A percentile compares a stretch with the other conserved stretches of the same genome.
Evolutionary conservation across 2,329 filamentous ascomycete genomes (phyloP).

Genomic region (Rutstroemia sp.): DNA sequence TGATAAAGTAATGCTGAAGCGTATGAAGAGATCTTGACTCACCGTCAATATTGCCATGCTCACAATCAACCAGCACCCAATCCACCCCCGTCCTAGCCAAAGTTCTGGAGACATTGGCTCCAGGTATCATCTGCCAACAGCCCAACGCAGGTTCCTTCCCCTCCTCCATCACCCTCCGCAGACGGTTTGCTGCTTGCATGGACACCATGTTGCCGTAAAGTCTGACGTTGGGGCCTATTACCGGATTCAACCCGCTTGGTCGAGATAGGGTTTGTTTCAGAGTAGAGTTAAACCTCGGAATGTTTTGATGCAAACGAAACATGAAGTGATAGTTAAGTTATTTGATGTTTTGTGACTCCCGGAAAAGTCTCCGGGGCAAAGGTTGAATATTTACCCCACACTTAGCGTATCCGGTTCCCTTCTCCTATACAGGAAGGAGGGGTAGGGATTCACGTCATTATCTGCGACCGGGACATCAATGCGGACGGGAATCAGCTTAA

Average conservation of each 20-base stretch:
- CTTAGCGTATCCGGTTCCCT: too few species aligned
- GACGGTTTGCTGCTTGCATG: conserved; percentile 35
- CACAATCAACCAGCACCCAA: conserved; percentile 57
- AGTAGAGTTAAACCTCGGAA: too few species aligned
- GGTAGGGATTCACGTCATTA: too few species aligned
- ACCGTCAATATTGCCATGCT: conserved; percentile 50
- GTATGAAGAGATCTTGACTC: conserved; percentile 9
- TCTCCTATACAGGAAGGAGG: too few species aligned
- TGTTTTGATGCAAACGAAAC: too few species aligned
- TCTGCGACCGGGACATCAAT: too few species aligned
- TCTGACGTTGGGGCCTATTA: background rate
- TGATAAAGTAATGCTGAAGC: background rate
- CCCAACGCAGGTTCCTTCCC: conserved; percentile 43
- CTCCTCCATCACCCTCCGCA: conserved; percentile 43
- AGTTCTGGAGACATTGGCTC: conserved; percentile 49
- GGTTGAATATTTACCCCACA: too few species aligned
- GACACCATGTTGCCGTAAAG: conserved; percentile 17
- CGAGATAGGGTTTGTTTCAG: too few species aligned
- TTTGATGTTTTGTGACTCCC: too few species aligned
- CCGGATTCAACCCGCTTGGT: background rate
- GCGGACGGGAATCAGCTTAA: too few species aligned
- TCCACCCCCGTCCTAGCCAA: conserved; percentile 57
- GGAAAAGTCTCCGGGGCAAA: too few species aligned
- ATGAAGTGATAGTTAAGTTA: too few species aligned
- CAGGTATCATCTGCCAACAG: conserved; percentile 55